Conservation (phyloP, 169 alveolate genomes). For the Plasmodium gallinaceum region DNA sequence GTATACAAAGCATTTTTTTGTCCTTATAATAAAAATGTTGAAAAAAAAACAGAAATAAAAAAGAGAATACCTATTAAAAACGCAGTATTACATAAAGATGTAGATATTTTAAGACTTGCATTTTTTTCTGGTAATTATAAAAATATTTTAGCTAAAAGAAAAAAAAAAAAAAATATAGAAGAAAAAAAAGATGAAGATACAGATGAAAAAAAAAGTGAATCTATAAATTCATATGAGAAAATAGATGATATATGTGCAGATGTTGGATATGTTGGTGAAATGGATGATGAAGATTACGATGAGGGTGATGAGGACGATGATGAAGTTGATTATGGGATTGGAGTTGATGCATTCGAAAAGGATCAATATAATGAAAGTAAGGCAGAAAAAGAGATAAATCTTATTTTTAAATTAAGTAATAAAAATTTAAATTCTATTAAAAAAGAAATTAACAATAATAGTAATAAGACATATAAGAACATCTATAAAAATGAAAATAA, state of each 20-base stretch:
- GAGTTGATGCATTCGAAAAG: not conserved
- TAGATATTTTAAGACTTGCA: not conserved
- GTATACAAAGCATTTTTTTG: conserved; percentile 37
- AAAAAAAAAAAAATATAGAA: not conserved
- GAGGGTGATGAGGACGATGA: not conserved
- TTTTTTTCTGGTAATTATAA: not conserved
- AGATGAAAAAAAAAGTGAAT: not conserved
- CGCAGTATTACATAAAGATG: conserved; percentile 12
- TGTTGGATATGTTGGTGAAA: not conserved
- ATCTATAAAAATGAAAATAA: too few species aligned
- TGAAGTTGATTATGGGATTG: not conserved
- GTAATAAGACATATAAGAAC: too few species aligned
- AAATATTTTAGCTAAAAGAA: not conserved
- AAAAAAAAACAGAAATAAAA: not conserved
- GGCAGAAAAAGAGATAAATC: not conserved
- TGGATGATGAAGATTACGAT: not conserved
- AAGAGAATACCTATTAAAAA: not conserved
- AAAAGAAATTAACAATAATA: too few species aligned
- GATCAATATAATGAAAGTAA: not conserved
- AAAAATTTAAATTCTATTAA: not conserved
- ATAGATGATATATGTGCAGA: not conserved
- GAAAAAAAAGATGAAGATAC: not conserved
- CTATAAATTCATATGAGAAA: not conserved
- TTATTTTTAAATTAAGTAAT: not conserved
- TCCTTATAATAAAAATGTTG: not conserved